These are phyloP conservation scores for Mortierella antarctica DNA, from an alignment of 192 early-diverging fungal species.

Conservation along the genomic window DNA sequence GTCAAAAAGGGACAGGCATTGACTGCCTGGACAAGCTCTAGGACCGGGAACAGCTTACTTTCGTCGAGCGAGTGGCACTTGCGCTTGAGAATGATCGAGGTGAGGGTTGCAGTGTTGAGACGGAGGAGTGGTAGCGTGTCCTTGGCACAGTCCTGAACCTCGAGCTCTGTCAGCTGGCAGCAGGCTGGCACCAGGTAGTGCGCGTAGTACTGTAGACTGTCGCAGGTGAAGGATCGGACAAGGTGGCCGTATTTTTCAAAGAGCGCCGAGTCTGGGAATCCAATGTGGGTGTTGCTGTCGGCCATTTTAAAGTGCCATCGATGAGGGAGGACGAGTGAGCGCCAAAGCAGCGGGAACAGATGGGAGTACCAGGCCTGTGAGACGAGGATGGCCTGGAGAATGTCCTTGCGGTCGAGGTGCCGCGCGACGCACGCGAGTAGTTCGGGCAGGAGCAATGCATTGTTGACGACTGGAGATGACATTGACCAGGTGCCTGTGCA, in stretches of 20 bases:
- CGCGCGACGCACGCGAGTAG: conserved; percentile 1
- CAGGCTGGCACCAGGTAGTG: conserved; percentile 16
- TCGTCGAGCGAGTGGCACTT: not conserved
- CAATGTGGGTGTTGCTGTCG: not conserved
- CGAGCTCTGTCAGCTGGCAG: conserved; percentile 11
- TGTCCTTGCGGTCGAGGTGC: conserved; percentile 18
- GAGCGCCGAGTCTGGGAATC: conserved; percentile 5
- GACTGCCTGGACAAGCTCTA: conserved; percentile 4
- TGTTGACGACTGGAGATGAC: not conserved
- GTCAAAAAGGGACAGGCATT: conserved; percentile 1
- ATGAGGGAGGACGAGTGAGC: conserved; percentile 14
- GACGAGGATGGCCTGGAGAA: conserved; percentile 9
- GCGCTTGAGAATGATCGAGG: not conserved
- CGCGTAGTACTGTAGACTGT: conserved; percentile 15
- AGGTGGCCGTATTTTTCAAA: conserved; percentile 14
- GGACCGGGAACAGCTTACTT: not conserved
- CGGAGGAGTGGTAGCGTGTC: conserved; percentile 8
- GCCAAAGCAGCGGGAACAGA: conserved; percentile 18
- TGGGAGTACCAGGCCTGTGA: conserved; percentile 14
- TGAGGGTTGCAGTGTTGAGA: conserved; percentile 13
- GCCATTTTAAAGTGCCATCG: conserved; percentile 11
- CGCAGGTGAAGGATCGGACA: conserved; percentile 21
- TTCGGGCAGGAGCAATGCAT: conserved; percentile 10
- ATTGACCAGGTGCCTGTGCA: not conserved
- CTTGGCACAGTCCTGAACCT: conserved; percentile 7